These are phyloP conservation scores for Orbilia ellipsospora DNA, from an alignment of 2,329 filamentous ascomycete species.

Conservation along the genomic window DNA sequence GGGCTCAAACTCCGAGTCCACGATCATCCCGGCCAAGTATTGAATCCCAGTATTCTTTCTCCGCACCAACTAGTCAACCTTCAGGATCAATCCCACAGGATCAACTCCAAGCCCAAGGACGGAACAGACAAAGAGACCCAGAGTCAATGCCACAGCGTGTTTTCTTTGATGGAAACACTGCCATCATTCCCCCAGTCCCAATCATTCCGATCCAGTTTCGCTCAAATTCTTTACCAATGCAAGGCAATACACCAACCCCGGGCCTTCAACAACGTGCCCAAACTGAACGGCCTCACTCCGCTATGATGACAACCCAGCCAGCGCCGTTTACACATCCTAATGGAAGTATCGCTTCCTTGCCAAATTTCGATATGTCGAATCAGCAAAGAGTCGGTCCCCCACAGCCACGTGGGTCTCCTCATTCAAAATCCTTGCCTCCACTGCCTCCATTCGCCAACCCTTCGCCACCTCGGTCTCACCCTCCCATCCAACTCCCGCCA, in stretches of 20 bases:
- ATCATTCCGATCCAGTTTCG: slow-evolving; percentile 43
- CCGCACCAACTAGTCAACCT: slow-evolving; percentile 7
- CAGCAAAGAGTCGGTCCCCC: slow-evolving; percentile 17
- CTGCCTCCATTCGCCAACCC: slow-evolving; percentile 18
- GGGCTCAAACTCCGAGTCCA: slow-evolving; percentile 14
- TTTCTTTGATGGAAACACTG: slow-evolving; percentile 32
- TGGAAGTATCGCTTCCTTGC: slow-evolving; percentile 37
- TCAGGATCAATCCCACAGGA: slow-evolving; percentile 18
- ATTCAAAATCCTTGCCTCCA: slow-evolving; percentile 1
- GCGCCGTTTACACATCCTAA: slow-evolving; percentile 25
- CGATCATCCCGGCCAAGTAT: slow-evolving; percentile 17
- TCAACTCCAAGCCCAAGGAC: slow-evolving; percentile 4
- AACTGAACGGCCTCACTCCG: slow-evolving; percentile 47
- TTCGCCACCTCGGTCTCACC: slow-evolving; percentile 16
- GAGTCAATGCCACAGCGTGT: slow-evolving; percentile 46
- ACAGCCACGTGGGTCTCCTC: slow-evolving; percentile 21
- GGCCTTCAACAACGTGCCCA: slow-evolving; percentile 37
- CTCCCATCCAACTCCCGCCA: slow-evolving; percentile 2
- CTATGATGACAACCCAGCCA: slow-evolving; percentile 31
- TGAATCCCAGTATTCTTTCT: slow-evolving; percentile 27
- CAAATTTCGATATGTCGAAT: slow-evolving; percentile 37
- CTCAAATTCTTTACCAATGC: slow-evolving; percentile 48
- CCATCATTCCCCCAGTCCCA: slow-evolving; percentile 41
- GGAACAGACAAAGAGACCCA: slow-evolving; percentile 34
- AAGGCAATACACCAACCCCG: slow-evolving; percentile 24